Evolutionary conservation across 805 yeast species (phyloP).

Genomic region (Yarrowia sp.): DNA sequence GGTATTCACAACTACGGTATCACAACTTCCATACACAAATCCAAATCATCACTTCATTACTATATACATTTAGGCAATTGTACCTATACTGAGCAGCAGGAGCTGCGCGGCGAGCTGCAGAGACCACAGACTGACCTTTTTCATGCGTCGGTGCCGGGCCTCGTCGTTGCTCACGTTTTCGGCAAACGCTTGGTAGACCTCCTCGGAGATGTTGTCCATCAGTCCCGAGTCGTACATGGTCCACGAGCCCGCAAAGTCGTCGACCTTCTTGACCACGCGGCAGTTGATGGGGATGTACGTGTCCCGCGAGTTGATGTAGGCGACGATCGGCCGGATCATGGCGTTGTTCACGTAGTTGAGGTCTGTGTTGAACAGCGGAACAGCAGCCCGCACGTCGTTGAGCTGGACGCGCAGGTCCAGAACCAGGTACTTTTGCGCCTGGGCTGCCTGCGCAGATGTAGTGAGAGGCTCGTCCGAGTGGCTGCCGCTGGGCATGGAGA

Average conservation of each 20-base stretch:
- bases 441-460: conserved; percentile 38
- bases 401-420: conserved; percentile 77
- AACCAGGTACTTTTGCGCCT: conserved; percentile 57
- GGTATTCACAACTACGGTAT: not conserved
- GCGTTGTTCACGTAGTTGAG: conserved; percentile 91
- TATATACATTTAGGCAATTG: conserved; percentile 47
- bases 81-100: conserved; percentile 77
- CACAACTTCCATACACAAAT: not conserved
- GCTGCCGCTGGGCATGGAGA: conserved; percentile 18
- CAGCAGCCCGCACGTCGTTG: conserved; percentile 82
- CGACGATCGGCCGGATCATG: conserved; percentile 89
- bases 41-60: conserved; percentile 24
- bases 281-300: conserved; percentile 87
- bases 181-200: conserved; percentile 87
- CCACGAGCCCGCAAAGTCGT: conserved; percentile 95
- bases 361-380: conserved; percentile 85
- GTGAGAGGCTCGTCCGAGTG: conserved; percentile 33
- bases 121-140: conserved; percentile 90
- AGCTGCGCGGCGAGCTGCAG: conserved; percentile 79
- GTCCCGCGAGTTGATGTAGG: conserved; percentile 84
- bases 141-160: conserved; percentile 64
- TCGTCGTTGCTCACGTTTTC: conserved; percentile 87
- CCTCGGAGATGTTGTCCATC: conserved; percentile 87
- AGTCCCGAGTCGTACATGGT: conserved; percentile 85
- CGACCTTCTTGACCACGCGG: conserved; percentile 69